These are phyloP conservation scores for Chlorella sp. DNA, from an alignment of 139 green algal species.

Conservation along the genomic window DNA sequence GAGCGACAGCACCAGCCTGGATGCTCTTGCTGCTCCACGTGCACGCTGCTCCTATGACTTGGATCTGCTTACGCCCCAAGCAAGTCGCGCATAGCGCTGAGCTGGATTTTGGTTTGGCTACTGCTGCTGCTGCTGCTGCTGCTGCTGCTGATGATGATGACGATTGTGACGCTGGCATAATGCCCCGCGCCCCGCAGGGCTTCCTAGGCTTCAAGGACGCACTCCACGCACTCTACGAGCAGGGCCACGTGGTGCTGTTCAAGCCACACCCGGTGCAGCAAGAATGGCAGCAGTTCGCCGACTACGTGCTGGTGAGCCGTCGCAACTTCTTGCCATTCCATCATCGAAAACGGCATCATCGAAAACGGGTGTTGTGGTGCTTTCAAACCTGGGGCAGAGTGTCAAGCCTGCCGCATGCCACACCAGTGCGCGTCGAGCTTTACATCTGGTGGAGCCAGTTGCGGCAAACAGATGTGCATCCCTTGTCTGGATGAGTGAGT, in stretches of 20 bases:
- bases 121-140: not conserved
- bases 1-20: not conserved
- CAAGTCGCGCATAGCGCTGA: not conserved
- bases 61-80: not conserved
- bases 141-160: too few relatives aligned
- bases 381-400: too few relatives aligned
- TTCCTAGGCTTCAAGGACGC: conserved; percentile 26
- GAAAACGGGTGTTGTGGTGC: too few relatives aligned
- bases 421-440: too few relatives aligned
- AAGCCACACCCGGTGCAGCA: conserved; percentile 12
- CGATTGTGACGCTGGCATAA: not conserved
- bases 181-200: conserved; percentile 7
- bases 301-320: conserved; percentile 2
- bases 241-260: conserved; percentile 16
- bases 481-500: too few relatives aligned
- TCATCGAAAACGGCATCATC: too few relatives aligned
- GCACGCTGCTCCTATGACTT: not conserved
- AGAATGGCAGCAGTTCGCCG: not conserved
- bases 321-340: too few relatives aligned
- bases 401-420: too few relatives aligned
- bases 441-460: too few relatives aligned
- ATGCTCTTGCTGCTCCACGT: not conserved
- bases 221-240: conserved; percentile 22
- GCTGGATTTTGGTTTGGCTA: not conserved
- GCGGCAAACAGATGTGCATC: too few relatives aligned